A percentile compares a stretch with the other conserved stretches of the same genome.
Conservation (phyloP, 2,329 filamentous ascomycete genomes). For the Pseudocercospora fijiensis region DNA sequence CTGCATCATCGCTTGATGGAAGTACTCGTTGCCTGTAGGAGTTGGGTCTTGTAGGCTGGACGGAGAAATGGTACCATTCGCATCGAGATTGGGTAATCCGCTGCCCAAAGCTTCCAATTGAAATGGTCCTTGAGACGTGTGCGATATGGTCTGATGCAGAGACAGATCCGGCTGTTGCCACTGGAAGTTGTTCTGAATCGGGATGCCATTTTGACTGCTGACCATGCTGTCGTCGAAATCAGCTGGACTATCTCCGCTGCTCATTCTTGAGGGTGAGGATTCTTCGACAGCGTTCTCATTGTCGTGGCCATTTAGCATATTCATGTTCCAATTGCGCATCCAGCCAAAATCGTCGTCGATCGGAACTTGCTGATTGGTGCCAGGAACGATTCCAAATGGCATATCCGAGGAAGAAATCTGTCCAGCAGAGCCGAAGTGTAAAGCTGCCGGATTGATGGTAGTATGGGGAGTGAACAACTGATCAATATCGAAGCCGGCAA, state of each 20-base stretch:
- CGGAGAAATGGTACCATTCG: slow-evolving; percentile 72
- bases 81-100: slow-evolving; percentile 72
- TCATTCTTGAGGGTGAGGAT: slow-evolving; percentile 93
- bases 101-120: slow-evolving; percentile 71
- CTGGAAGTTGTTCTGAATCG: slow-evolving; percentile 29
- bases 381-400: slow-evolving; percentile 47
- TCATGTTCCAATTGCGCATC: slow-evolving; percentile 77
- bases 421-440: slow-evolving; percentile 74
- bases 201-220: slow-evolving; percentile 57
- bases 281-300: slow-evolving; percentile 84
- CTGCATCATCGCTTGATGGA: slow-evolving; percentile 67
- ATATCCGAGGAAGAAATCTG: slow-evolving; percentile 27
- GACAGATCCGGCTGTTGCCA: slow-evolving; percentile 70
- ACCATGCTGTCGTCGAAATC: slow-evolving; percentile 89
- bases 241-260: slow-evolving; percentile 90
- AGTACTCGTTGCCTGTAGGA: slow-evolving; percentile 67
- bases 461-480: slow-evolving; percentile 65
- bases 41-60: slow-evolving; percentile 71
- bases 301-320: slow-evolving; percentile 58
- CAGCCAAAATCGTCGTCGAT: slow-evolving; percentile 80
- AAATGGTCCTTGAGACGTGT: slow-evolving; percentile 64
- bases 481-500: slow-evolving; percentile 70
- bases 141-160: slow-evolving; percentile 59
- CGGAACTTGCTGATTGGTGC: slow-evolving; percentile 54
- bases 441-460: slow-evolving; percentile 63